Evolutionary conservation across 1,284 basidiomycete genomes (phyloP).

Genomic region (Ustilago loliicola): DNA sequence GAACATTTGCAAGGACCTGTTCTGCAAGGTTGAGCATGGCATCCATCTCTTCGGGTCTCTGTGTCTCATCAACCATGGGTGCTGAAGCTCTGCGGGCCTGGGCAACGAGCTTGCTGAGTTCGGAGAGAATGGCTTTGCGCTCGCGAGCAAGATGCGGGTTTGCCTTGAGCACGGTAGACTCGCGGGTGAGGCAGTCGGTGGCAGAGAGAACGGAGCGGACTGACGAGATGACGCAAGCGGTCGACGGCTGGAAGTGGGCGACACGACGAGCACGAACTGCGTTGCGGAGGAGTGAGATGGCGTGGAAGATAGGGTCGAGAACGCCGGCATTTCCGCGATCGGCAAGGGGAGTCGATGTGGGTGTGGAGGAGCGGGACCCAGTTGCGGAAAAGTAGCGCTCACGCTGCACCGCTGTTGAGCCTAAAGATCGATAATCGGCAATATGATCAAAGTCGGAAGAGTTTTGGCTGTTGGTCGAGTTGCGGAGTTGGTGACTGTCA

Average conservation of each 20-base stretch:
- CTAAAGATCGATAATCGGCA: slow-evolving; percentile 18
- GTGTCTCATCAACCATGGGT: slow-evolving; percentile 52
- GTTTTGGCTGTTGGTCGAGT: slow-evolving; percentile 20
- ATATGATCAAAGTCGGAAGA: slow-evolving; percentile 32
- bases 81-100: slow-evolving; percentile 81
- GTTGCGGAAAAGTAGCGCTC: slow-evolving; percentile 42
- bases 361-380: slow-evolving; percentile 50
- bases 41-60: slow-evolving; percentile 69
- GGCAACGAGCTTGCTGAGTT: slow-evolving; percentile 85
- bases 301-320: slow-evolving; percentile 78
- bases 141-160: slow-evolving; percentile 81
- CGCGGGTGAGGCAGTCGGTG: slow-evolving; percentile 86
- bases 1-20: slow-evolving; percentile 73
- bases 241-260: slow-evolving; percentile 79
- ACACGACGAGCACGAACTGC: slow-evolving; percentile 82
- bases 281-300: slow-evolving; percentile 85
- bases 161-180: slow-evolving; percentile 79
- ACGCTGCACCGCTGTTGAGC: slow-evolving; percentile 4
- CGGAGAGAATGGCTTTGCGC: slow-evolving; percentile 84
- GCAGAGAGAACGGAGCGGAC: slow-evolving; percentile 89
- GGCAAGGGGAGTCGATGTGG: slow-evolving; percentile 31
- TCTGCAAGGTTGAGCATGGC: slow-evolving; percentile 72
- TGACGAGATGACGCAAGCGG: slow-evolving; percentile 87
- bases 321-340: slow-evolving; percentile 48
- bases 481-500: slow-evolving; percentile 14